Evolutionary conservation across 345 rosid genomes (phyloP).

Genomic region (Luvunga scandens): DNA sequence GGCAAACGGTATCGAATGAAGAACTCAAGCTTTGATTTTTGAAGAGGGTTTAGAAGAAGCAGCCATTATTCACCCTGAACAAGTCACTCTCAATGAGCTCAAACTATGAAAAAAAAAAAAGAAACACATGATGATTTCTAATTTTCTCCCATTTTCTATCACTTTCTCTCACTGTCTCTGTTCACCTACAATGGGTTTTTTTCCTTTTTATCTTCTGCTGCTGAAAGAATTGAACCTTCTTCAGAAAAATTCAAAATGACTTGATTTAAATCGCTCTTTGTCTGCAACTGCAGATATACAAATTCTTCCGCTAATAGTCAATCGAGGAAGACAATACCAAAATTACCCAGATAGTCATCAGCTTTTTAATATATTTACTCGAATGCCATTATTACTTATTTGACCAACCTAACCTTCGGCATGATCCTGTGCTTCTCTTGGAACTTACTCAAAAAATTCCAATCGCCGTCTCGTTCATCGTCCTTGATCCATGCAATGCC

Average conservation of each 20-base stretch:
- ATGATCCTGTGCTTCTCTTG: not conserved
- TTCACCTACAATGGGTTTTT: not conserved
- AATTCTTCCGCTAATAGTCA: not conserved
- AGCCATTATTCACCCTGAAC: not conserved
- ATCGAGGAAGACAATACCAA: not conserved
- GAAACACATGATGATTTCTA: not conserved
- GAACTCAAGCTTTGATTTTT: not conserved
- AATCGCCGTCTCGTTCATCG: not conserved
- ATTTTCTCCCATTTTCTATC: not conserved
- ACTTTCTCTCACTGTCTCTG: slow-evolving; percentile 1
- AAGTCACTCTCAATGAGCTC: not conserved
- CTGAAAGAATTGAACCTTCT: not conserved
- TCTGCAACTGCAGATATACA: not conserved
- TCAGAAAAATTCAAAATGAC: not conserved
- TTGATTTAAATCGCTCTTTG: not conserved
- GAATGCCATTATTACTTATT: not conserved
- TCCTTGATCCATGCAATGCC: not conserved
- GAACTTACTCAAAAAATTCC: not conserved
- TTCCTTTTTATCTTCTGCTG: not conserved
- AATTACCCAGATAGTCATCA: not conserved
- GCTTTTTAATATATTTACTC: not conserved
- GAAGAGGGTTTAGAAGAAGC: slow-evolving; percentile 8
- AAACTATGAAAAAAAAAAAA: not conserved
- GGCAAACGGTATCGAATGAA: not conserved
- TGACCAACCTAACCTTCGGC: not conserved